phyloP scores from a whole-genome alignment of 805 yeast genomes.

The Clavispora vitiphila region DNA sequence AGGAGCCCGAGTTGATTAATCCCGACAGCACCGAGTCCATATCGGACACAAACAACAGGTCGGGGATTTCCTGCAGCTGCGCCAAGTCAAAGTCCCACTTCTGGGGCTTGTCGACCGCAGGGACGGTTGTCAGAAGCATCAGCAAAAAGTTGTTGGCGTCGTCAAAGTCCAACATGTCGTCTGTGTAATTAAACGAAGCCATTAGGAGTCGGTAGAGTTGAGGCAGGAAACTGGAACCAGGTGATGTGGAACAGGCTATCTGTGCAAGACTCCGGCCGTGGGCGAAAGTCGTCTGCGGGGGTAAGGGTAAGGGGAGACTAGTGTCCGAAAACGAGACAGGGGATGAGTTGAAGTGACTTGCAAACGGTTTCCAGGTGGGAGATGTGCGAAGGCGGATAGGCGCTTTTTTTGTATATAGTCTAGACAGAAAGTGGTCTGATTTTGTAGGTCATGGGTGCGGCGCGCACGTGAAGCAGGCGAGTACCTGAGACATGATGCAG shows the following conservation, averaged over 20 bases:
- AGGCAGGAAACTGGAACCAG: background rate
- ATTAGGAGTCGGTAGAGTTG: background rate
- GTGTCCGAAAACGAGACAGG: background rate
- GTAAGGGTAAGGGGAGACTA: background rate
- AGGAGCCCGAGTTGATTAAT: background rate
- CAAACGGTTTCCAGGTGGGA: background rate
- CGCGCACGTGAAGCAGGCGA: background rate
- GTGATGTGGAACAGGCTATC: background rate
- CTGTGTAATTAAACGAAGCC: background rate
- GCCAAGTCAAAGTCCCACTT: slow-evolving; percentile 6
- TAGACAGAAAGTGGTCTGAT: slow-evolving; percentile 9
- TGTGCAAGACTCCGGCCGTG: background rate
- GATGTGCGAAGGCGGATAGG: slow-evolving; percentile 1
- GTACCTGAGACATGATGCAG: background rate
- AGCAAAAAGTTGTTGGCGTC: slow-evolving; percentile 13
- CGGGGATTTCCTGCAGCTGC: background rate
- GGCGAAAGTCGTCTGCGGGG: background rate
- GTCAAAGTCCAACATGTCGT: slow-evolving; percentile 10
- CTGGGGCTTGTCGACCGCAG: slow-evolving; percentile 6
- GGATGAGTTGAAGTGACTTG: background rate
- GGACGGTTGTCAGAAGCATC: slow-evolving; percentile 10
- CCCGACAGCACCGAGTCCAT: background rate
- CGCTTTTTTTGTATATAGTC: slow-evolving; percentile 5
- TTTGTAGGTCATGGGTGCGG: background rate
- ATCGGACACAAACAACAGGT: slow-evolving; percentile 1